Base-by-base conservation (phyloP, 1,284 basidiomycete genomes). In the Papiliotrema flavescens region DNA sequence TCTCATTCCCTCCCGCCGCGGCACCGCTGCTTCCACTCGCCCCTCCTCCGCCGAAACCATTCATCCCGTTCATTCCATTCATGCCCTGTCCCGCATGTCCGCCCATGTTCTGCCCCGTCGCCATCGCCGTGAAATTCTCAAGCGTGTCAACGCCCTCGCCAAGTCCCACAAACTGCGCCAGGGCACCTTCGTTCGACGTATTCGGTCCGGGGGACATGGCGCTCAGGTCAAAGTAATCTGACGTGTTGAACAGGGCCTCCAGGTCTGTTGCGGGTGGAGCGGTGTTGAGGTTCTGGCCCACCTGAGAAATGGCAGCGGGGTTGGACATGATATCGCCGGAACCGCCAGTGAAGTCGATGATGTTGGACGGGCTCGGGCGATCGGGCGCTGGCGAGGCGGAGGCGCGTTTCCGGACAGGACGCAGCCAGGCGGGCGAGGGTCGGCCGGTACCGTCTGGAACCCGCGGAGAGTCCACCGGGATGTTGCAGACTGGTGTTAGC, bases 361-460 rank as follows among this genome's bases (percentile, higher is more conserved):
- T 45, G 8, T 49, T 49, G 20, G 50, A 22, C 45, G 49, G 46
- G 8, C 50, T 50, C 22, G 51, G 47, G 23, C 22, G 6, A 35
- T 45, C 51, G 51, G 78, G 65, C 8, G 66, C 63, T 1, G 76
- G 72, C 8, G 75, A 74, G 8, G 70, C 61, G 0, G 72, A 70
- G 14, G 69, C 59, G 9, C 73, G 66, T 73, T 88, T 89, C 51
- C 87, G 85, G 2, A 90, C 85, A 7, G 90, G 90, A 34, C 89
- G 83, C 53, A 92, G 83, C 90, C 90, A 93, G 7, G 89, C 87
- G 0, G 88, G 89, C 7, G 82, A 78, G 36, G 81, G 81, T n/a
- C 80, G 78, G 22, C 80, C 77, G 14, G 80, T 80, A 40, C 82
- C 83, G 54, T 74, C 74, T 8, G 73, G 71, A 1, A 76, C 72